These are phyloP conservation scores for Ailanthus altissimus DNA, from an alignment of 345 rosid genomes.

Conservation along the genomic window DNA sequence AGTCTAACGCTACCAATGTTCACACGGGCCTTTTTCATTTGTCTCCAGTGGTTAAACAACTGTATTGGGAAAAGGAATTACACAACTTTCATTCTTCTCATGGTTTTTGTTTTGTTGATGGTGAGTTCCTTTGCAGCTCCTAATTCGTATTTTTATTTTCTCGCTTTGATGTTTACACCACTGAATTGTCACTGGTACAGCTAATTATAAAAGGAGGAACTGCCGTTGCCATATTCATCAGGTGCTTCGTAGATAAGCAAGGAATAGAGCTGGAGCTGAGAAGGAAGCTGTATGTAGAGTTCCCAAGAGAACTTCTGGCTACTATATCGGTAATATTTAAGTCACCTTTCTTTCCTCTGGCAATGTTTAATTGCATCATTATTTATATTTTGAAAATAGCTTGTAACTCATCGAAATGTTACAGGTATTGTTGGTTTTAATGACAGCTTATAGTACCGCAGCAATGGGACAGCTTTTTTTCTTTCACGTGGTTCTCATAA, in stretches of 20 bases:
- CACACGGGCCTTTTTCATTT: slow-evolving; percentile 15
- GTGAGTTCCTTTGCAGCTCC: slow-evolving; percentile 40
- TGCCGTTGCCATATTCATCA: slow-evolving; percentile 77
- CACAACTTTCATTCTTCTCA: slow-evolving; percentile 80
- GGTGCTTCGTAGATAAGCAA: slow-evolving; percentile 85
- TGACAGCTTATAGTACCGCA: slow-evolving; percentile 84
- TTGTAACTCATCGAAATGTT: slow-evolving; percentile 21
- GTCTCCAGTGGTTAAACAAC: slow-evolving; percentile 93
- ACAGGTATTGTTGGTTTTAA: slow-evolving; percentile 70
- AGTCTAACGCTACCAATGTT: slow-evolving; percentile 16
- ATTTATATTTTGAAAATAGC: slow-evolving; percentile 10
- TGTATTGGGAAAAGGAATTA: slow-evolving; percentile 93
- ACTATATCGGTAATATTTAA: slow-evolving; percentile 60
- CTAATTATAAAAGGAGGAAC: slow-evolving; percentile 88
- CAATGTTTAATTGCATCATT: not conserved
- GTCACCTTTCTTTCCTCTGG: slow-evolving; percentile 11
- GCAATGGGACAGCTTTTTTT: slow-evolving; percentile 97
- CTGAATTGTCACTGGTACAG: slow-evolving; percentile 39
- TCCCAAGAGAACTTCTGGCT: slow-evolving; percentile 81
- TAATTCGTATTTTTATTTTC: not conserved
- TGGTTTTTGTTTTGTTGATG: slow-evolving; percentile 83
- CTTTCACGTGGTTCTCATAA: slow-evolving; percentile 90
- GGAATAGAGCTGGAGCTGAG: slow-evolving; percentile 74
- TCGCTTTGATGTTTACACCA: not conserved
- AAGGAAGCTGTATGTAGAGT: slow-evolving; percentile 57